Evolutionary conservation across 202 grass and related monocot genomes (phyloP).

Genomic region (Saccharum hybrid): DNA sequence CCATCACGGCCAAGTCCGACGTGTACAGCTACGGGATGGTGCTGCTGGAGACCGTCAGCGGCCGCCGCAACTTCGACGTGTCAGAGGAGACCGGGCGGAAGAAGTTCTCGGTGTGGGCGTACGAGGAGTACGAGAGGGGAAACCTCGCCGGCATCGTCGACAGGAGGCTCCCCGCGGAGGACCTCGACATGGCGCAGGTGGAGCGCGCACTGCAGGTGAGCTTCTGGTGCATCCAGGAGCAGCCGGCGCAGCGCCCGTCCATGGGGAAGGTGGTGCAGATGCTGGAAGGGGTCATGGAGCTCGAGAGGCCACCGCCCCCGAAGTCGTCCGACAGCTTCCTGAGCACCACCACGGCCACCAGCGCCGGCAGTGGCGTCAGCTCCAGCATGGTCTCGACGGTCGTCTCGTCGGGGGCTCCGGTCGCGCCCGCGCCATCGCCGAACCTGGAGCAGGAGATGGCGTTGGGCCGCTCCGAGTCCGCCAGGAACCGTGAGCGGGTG

Average conservation of each 20-base stretch:
- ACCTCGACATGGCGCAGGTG: conserved; percentile 75
- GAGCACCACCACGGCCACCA: conserved; percentile 44
- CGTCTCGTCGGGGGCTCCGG: conserved; percentile 27
- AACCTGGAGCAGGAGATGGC: conserved; percentile 49
- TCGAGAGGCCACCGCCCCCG: conserved; percentile 78
- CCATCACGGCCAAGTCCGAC: conserved; percentile 90
- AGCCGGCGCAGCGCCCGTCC: conserved; percentile 75
- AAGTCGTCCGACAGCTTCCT: conserved; percentile 60
- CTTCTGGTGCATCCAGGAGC: conserved; percentile 99
- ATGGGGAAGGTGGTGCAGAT: conserved; percentile 99
- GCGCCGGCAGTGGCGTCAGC: neutral
- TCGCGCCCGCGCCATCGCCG: neutral
- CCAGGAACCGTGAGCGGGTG: conserved; percentile 36
- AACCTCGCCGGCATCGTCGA: conserved; percentile 53
- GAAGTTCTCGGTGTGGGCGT: conserved; percentile 92
- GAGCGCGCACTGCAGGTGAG: conserved; percentile 69
- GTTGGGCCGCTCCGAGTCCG: conserved; percentile 38
- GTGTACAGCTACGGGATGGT: conserved; percentile 99
- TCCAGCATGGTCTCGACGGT: conserved; percentile 49
- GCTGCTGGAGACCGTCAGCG: conserved; percentile 83
- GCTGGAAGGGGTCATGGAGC: conserved; percentile 89
- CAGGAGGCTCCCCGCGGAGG: conserved; percentile 51
- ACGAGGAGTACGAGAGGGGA: conserved; percentile 88
- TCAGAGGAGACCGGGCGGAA: conserved; percentile 72
- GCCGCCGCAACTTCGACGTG: conserved; percentile 84